Evolutionary conservation across 202 grass and related monocot species (phyloP), one percentile per base, ranked within the genome.

Genomic region (Dendrocalamus latiflorus): DNA sequence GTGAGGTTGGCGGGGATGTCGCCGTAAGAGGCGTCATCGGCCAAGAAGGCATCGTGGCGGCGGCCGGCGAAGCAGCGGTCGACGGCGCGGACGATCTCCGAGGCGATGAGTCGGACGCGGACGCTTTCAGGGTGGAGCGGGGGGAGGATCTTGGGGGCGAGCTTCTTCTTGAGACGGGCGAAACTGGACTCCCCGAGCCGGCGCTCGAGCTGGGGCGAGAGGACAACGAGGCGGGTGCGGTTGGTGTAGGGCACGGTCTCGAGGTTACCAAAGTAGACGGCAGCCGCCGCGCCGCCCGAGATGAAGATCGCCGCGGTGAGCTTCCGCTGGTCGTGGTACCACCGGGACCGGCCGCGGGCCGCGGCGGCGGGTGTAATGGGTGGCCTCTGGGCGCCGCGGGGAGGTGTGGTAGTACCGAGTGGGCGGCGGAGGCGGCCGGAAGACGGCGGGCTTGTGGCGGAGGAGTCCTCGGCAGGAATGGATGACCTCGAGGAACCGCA

Each of bases 191-290:
- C n/a, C n/a, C n/a, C n/a, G n/a, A n/a, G n/a, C n/a, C n/a, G n/a
- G n/a, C n/a, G n/a, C n/a, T n/a, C n/a, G n/a, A n/a, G n/a, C n/a
- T n/a, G n/a, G n/a, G n/a, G n/a, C n/a, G n/a, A n/a, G n/a, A n/a
- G n/a, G n/a, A n/a, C n/a, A n/a, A n/a, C n/a, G n/a, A n/a, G n/a
- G n/a, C n/a, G n/a, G n/a, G n/a, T n/a, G n/a, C n/a, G n/a, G n/a
- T n/a, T n/a, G n/a, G n/a, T n/a, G n/a, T n/a, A n/a, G n/a, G n/a
- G n/a, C n/a, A n/a, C n/a, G n/a, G n/a, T n/a, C n/a, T n/a, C n/a
- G n/a, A 98, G 85, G 79, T 98, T 91, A 49, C 95, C 90, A 76
- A 92, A 91, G 87, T 98, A 98, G 75, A 98, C 24, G 22, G 48
- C 72, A 22, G 57, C 25, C 6, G 67, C 65, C 17, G 38, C 78